Evolutionary conservation across 208 protist genomes (phyloP).

Genomic region (Crithidia sp.): DNA sequence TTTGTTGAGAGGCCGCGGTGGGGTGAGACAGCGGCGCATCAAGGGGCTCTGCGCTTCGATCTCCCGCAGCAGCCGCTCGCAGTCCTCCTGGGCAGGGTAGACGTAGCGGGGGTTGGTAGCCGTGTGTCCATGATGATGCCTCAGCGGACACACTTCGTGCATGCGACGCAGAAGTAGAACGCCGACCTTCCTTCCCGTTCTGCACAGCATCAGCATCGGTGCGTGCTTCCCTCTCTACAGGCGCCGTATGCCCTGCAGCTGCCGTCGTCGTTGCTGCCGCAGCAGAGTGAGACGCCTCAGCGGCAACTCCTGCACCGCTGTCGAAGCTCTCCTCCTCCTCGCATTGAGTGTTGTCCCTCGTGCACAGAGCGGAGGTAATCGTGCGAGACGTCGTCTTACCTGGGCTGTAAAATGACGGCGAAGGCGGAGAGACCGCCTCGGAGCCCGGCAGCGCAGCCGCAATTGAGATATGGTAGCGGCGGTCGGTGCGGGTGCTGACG

Average conservation of each 20-base stretch:
- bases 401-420: too few relatives aligned
- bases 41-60: slow-evolving; percentile 33
- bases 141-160: too few relatives aligned
- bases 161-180: too few relatives aligned
- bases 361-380: neutral
- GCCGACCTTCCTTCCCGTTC: too few relatives aligned
- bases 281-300: too few relatives aligned
- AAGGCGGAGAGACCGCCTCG: too few relatives aligned
- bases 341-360: neutral
- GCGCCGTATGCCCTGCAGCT: neutral
- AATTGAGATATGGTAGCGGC: slow-evolving; percentile 19
- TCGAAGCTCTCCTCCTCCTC: neutral
- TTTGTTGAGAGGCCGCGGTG: slow-evolving; percentile 25
- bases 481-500: slow-evolving; percentile 10
- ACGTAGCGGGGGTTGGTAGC: slow-evolving; percentile 1
- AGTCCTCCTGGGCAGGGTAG: slow-evolving; percentile 35
- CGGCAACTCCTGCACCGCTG: too few relatives aligned
- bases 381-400: neutral
- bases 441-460: neutral
- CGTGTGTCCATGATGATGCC: neutral
- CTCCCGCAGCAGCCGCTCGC: slow-evolving; percentile 32
- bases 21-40: slow-evolving; percentile 36
- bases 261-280: neutral
- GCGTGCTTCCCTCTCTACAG: too few relatives aligned
- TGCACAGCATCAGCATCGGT: too few relatives aligned